These are phyloP conservation scores for Exophiala viscosa DNA, from an alignment of 2,329 filamentous ascomycete species.

Conservation along the genomic window DNA sequence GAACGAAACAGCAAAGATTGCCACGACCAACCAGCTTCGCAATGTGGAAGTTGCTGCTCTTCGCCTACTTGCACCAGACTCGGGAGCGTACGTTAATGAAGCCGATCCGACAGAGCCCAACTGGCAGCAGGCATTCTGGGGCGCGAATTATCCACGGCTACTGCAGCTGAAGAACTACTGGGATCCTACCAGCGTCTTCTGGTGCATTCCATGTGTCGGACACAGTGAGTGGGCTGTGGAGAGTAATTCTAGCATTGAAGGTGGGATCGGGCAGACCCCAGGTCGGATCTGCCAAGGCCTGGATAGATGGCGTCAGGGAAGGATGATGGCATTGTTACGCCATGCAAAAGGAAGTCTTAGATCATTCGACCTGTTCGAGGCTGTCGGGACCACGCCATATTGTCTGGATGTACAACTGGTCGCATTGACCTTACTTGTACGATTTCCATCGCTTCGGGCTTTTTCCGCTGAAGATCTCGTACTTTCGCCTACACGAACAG, in stretches of 20 bases:
- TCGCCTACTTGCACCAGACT: constrained; percentile 28
- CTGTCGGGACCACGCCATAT: no score
- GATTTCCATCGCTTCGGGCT: no score
- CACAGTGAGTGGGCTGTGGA: constrained; percentile 28
- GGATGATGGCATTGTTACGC: no score
- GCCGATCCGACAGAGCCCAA: constrained; percentile 39
- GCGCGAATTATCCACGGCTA: constrained; percentile 33
- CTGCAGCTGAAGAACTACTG: constrained; percentile 33
- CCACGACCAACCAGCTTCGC: constrained; percentile 15
- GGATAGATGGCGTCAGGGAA: not conserved
- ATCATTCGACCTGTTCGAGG: not conserved
- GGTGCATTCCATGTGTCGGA: constrained; percentile 31
- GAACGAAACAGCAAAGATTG: constrained; percentile 18
- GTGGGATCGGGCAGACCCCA: constrained; percentile 15
- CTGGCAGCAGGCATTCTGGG: constrained; percentile 42
- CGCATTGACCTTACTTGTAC: no score
- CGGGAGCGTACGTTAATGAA: constrained; percentile 33
- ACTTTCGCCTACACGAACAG: no score
- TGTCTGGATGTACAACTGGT: no score
- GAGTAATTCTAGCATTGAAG: constrained; percentile 14
- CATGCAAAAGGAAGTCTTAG: no score
- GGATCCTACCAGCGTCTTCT: constrained; percentile 31
- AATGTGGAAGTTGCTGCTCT: constrained; percentile 26
- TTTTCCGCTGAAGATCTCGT: no score
- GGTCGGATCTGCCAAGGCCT: constrained; percentile 17